Conservation (phyloP, 75 land plant species). For the Gnetum montanum region DNA sequence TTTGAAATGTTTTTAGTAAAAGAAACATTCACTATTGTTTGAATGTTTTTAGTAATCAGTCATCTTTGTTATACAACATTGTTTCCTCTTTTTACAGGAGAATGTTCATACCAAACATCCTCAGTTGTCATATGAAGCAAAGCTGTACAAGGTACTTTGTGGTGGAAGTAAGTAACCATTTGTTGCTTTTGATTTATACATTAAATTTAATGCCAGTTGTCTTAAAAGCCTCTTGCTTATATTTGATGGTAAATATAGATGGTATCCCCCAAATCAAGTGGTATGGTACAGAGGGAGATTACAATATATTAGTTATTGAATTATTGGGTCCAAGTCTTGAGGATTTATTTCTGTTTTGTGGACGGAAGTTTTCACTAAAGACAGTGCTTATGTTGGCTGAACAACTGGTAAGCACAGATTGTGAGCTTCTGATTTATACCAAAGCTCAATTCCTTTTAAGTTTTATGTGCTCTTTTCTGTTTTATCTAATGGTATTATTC, state of each 20-base stretch:
- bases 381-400: slow-evolving; percentile 91
- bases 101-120: slow-evolving; percentile 76
- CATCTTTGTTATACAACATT: no score
- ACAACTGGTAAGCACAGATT: slow-evolving; percentile 58
- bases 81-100: slow-evolving; percentile 39
- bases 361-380: slow-evolving; percentile 79
- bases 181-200: not conserved
- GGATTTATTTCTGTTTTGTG: slow-evolving; percentile 83
- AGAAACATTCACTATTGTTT: no score
- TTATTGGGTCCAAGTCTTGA: slow-evolving; percentile 92
- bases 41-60: no score
- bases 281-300: slow-evolving; percentile 82
- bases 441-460: not conserved
- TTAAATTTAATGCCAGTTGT: not conserved
- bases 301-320: slow-evolving; percentile 74
- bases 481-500: not conserved
- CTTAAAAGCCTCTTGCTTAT: not conserved
- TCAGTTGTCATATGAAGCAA: slow-evolving; percentile 88
- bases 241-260: slow-evolving; percentile 1
- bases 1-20: no score
- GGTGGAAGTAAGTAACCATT: slow-evolving; percentile 66
- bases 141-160: slow-evolving; percentile 63
- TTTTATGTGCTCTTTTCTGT: not conserved
- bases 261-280: slow-evolving; percentile 74
- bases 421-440: not conserved